A percentile compares a stretch with the other conserved stretches of the same genome.
Evolutionary conservation across 2,329 filamentous ascomycete species (phyloP).

Genomic region (Septoria petroselini): DNA sequence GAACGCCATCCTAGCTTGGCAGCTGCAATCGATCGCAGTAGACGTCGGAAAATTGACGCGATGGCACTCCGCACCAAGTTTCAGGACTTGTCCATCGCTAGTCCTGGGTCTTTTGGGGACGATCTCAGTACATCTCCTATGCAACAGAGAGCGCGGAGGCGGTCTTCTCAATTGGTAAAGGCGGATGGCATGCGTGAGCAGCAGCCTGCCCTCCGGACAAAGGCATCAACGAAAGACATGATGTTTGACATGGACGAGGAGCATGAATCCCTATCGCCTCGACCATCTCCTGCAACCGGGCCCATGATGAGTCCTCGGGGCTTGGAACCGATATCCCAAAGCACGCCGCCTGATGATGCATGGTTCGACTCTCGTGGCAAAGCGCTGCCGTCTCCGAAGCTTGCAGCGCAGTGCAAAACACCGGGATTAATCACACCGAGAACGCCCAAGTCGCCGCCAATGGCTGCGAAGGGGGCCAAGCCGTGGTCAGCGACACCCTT

Average conservation of each 20-base stretch:
- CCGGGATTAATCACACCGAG: slow-evolving; percentile 31
- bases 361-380: slow-evolving; percentile 45
- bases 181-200: slow-evolving; percentile 41
- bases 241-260: slow-evolving; percentile 96
- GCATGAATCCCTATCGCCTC: slow-evolving; percentile 22
- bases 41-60: slow-evolving; percentile 67
- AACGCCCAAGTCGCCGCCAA: slow-evolving; percentile 35
- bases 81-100: slow-evolving; percentile 64
- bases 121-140: slow-evolving; percentile 46
- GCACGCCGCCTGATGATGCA: slow-evolving; percentile 34
- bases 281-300: slow-evolving; percentile 31
- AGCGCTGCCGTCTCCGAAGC: slow-evolving; percentile 31
- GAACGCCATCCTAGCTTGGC: slow-evolving; percentile 63
- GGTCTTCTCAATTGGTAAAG: slow-evolving; percentile 40
- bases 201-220: slow-evolving; percentile 64
- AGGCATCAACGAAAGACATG: slow-evolving; percentile 67
- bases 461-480: slow-evolving; percentile 30
- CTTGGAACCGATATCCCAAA: slow-evolving; percentile 30
- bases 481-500: slow-evolving; percentile 57
- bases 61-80: slow-evolving; percentile 65
- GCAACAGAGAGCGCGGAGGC: slow-evolving; percentile 44
- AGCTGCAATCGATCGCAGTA: slow-evolving; percentile 65
- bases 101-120: slow-evolving; percentile 65
- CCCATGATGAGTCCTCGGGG: slow-evolving; percentile 29
- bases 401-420: slow-evolving; percentile 32